Evolutionary conservation across 768 basidiomycete genomes (phyloP).

Genomic region (Coprinopsis sp.): DNA sequence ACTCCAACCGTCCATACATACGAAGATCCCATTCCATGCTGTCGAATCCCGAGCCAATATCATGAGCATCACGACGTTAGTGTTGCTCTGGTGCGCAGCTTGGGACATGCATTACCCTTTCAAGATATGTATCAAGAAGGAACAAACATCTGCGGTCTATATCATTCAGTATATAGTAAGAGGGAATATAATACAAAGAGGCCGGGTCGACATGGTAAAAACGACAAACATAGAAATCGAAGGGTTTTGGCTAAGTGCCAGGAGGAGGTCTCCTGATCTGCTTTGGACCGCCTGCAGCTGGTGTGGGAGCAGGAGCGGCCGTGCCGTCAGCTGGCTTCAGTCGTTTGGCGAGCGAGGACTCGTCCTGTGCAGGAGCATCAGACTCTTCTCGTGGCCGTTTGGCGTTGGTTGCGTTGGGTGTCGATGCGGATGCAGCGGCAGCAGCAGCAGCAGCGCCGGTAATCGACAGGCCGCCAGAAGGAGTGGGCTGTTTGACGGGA

Average conservation of each 20-base stretch:
- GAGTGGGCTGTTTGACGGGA: slow-evolving; percentile 3
- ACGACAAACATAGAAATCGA: slow-evolving; percentile 8
- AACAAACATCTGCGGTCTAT: slow-evolving; percentile 1
- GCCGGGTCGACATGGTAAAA: background rate
- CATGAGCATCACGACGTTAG: too few species aligned
- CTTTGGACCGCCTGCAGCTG: slow-evolving; percentile 16
- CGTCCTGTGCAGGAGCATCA: slow-evolving; percentile 35
- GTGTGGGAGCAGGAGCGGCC: background rate
- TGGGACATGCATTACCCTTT: slow-evolving; percentile 1
- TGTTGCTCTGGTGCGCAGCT: too few species aligned
- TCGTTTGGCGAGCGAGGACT: slow-evolving; percentile 64
- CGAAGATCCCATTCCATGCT: too few species aligned
- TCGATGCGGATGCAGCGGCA: slow-evolving; percentile 13
- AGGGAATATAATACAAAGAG: slow-evolving; percentile 4
- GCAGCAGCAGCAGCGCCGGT: slow-evolving; percentile 13
- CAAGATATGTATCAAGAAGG: slow-evolving; percentile 6
- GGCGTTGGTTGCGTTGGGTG: too few species aligned
- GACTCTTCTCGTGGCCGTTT: slow-evolving; percentile 63
- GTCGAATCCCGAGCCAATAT: too few species aligned
- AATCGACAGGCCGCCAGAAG: background rate
- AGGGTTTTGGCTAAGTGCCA: slow-evolving; percentile 10
- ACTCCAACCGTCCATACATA: too few species aligned
- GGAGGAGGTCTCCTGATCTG: slow-evolving; percentile 17
- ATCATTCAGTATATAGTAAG: slow-evolving; percentile 12
- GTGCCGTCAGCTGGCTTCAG: slow-evolving; percentile 49